Conservation (phyloP, 139 green algal species). For the Diplosphaera chodatii region DNA sequence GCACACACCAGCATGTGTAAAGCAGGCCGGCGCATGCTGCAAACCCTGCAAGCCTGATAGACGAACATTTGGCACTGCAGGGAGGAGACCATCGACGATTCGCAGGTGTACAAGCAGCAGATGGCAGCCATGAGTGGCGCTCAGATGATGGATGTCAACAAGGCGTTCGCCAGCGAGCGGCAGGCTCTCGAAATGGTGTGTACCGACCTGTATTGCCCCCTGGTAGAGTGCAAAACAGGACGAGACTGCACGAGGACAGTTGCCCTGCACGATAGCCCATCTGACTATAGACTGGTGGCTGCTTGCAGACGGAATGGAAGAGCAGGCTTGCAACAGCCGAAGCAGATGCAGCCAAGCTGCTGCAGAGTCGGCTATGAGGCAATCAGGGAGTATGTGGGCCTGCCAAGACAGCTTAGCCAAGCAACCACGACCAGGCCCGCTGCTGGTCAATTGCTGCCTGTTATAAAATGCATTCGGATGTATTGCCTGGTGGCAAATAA, state of each 20-base stretch:
- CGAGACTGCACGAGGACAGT: no score
- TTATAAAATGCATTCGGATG: no score
- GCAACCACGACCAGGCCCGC: no score
- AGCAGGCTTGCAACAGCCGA: background rate
- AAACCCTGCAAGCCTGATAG: no score
- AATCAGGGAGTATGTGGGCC: no score
- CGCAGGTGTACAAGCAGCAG: slow-evolving; percentile 52
- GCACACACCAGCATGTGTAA: no score
- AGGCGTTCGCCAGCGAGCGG: slow-evolving; percentile 65
- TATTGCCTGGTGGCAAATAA: no score
- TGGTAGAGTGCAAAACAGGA: no score
- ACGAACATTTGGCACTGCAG: slow-evolving; percentile 6
- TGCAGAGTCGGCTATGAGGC: background rate
- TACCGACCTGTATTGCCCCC: no score
- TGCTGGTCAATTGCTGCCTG: no score
- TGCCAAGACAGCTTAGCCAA: no score
- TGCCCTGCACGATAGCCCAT: background rate
- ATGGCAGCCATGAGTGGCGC: slow-evolving; percentile 21
- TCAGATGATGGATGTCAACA: slow-evolving; percentile 44
- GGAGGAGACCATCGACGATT: slow-evolving; percentile 80
- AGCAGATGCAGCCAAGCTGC: background rate
- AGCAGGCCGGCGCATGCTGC: no score
- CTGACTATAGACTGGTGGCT: background rate
- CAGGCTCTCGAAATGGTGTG: slow-evolving; percentile 40
- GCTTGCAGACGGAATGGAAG: background rate